These are phyloP conservation scores for Cystobasidium pallidum DNA, from an alignment of 1,284 basidiomycete genomes.

Conservation along the genomic window DNA sequence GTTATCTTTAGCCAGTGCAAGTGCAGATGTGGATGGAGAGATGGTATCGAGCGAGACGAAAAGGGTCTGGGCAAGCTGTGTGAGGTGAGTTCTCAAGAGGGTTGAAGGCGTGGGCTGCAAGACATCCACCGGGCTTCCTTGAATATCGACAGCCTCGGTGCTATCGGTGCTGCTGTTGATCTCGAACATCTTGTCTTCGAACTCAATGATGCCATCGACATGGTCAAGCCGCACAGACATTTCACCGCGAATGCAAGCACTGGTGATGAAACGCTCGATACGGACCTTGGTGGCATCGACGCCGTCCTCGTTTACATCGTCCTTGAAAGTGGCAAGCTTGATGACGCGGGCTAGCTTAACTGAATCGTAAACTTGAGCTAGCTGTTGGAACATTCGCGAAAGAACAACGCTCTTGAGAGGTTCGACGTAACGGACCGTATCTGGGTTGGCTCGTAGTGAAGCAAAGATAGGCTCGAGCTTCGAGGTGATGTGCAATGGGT, in stretches of 20 bases:
- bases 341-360: slow-evolving; percentile 79
- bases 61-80: slow-evolving; percentile 72
- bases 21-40: slow-evolving; percentile 53
- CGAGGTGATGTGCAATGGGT: slow-evolving; percentile 85
- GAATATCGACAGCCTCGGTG: slow-evolving; percentile 59
- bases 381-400: slow-evolving; percentile 88
- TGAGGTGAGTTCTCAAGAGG: slow-evolving; percentile 73
- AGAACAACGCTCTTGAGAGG: slow-evolving; percentile 90
- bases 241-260: slow-evolving; percentile 85
- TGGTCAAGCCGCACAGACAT: slow-evolving; percentile 89
- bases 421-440: slow-evolving; percentile 73
- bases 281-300: slow-evolving; percentile 59
- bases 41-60: slow-evolving; percentile 68
- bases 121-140: slow-evolving; percentile 57
- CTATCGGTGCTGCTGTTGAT: slow-evolving; percentile 57
- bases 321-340: slow-evolving; percentile 64
- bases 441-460: slow-evolving; percentile 62
- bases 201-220: slow-evolving; percentile 79
- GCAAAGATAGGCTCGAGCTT: slow-evolving; percentile 81
- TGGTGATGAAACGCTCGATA: slow-evolving; percentile 75
- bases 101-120: slow-evolving; percentile 72
- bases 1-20: slow-evolving; percentile 54
- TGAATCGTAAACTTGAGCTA: slow-evolving; percentile 90
- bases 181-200: slow-evolving; percentile 68
- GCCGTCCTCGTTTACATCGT: slow-evolving; percentile 79